Evolutionary conservation across 2,329 filamentous ascomycete genomes (phyloP).

Genomic region (Phoma sp.): DNA sequence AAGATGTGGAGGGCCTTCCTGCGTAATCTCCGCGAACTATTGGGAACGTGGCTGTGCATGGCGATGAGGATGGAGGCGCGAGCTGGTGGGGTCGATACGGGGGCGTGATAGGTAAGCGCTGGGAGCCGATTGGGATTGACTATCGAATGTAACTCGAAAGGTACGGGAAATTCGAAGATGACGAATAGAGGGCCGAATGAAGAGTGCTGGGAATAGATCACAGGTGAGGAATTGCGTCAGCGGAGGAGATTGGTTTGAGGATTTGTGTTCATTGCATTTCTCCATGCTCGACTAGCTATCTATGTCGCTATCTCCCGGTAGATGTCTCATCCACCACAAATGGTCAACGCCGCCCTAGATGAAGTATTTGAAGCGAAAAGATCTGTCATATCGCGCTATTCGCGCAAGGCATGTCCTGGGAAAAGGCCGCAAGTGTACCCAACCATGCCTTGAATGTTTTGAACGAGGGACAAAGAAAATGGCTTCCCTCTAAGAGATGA

Average conservation of each 20-base stretch:
- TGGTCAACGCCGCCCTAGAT: conserved; percentile 17
- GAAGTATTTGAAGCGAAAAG: conserved; percentile 15
- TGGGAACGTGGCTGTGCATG: conserved; percentile 2
- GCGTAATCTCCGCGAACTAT: conserved; percentile 1
- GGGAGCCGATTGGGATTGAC: conserved; percentile 2
- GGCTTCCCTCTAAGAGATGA: neutral
- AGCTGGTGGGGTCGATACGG: conserved; percentile 1
- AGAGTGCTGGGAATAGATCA: too few species aligned
- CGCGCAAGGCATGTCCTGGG: conserved; percentile 12
- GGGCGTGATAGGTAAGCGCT: neutral
- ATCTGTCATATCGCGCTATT: conserved; percentile 10
- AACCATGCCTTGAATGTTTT: conserved; percentile 20
- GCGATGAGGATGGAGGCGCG: neutral
- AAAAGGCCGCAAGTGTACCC: conserved; percentile 6
- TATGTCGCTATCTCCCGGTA: conserved; percentile 8
- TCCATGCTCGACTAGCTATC: conserved; percentile 6
- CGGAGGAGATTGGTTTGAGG: neutral
- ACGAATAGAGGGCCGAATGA: too few species aligned
- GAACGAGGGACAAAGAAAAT: conserved; percentile 30
- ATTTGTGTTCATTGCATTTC: conserved; percentile 18
- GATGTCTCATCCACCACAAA: conserved; percentile 7
- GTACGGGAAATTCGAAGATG: too few species aligned
- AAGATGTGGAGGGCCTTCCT: too few species aligned
- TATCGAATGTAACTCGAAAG: too few species aligned
- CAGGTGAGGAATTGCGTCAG: too few species aligned